These are phyloP conservation scores for Penicillium dipodomyicola DNA, from an alignment of 495 filamentous ascomycete species.

Conservation along the genomic window DNA sequence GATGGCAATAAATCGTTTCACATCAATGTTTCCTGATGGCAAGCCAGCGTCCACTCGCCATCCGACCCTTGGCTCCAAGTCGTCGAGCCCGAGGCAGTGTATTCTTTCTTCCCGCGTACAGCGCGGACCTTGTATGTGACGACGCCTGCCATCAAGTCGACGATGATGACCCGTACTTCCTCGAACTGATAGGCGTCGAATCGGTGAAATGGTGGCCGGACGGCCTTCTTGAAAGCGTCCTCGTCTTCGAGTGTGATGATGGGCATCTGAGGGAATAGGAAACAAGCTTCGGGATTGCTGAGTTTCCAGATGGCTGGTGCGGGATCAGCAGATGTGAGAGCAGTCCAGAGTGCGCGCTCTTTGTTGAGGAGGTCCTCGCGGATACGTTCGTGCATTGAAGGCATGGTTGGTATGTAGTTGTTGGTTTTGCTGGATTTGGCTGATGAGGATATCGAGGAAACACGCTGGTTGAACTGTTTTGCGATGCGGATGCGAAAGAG, in stretches of 20 bases:
- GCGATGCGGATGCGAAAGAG: background rate
- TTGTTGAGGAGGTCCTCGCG: slow-evolving; percentile 40
- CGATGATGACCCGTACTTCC: slow-evolving; percentile 41
- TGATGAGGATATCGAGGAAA: background rate
- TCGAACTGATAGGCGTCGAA: slow-evolving; percentile 43
- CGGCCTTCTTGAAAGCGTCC: slow-evolving; percentile 22
- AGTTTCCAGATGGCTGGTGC: slow-evolving; percentile 41
- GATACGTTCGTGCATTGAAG: slow-evolving; percentile 46
- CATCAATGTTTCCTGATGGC: slow-evolving; percentile 41
- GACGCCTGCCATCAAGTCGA: slow-evolving; percentile 46
- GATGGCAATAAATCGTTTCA: slow-evolving; percentile 5
- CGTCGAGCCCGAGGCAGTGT: slow-evolving; percentile 35
- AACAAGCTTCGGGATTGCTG: slow-evolving; percentile 34
- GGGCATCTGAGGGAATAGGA: slow-evolving; percentile 40
- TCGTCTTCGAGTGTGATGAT: slow-evolving; percentile 38
- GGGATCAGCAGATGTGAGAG: slow-evolving; percentile 44
- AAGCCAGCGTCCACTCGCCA: slow-evolving; percentile 43
- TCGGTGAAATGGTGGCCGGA: slow-evolving; percentile 42
- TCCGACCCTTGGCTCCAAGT: slow-evolving; percentile 48
- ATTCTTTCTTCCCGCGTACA: slow-evolving; percentile 26
- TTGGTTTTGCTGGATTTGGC: background rate
- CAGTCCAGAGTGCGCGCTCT: slow-evolving; percentile 45
- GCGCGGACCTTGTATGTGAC: slow-evolving; percentile 42
- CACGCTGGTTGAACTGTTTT: background rate
- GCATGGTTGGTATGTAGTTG: slow-evolving; percentile 23